A percentile compares a stretch with the other conserved stretches of the same genome.
These are phyloP conservation scores for Aspergillus conjunctus DNA, from an alignment of 495 filamentous ascomycete genomes.

Conservation along the genomic window DNA sequence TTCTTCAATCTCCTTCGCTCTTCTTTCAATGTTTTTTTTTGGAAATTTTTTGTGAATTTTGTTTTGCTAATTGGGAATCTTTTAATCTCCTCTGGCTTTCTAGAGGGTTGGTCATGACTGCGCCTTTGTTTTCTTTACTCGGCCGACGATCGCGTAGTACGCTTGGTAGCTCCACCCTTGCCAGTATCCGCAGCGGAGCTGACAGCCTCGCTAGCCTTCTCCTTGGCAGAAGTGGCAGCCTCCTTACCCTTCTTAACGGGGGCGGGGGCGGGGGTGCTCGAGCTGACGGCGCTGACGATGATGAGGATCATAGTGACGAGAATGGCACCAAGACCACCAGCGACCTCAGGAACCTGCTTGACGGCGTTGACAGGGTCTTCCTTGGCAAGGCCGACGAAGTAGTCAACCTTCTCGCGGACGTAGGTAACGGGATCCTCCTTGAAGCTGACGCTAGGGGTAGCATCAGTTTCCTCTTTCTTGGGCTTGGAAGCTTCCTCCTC, in stretches of 20 bases:
- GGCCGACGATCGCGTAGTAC: constrained; percentile 60
- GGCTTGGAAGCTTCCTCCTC: constrained; percentile 83
- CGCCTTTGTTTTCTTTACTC: constrained; percentile 34
- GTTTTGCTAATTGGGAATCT: constrained; percentile 1
- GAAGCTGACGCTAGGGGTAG: constrained; percentile 82
- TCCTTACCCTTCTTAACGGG: constrained; percentile 72
- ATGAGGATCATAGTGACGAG: constrained; percentile 68
- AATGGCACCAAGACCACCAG: constrained; percentile 72
- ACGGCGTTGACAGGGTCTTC: constrained; percentile 86
- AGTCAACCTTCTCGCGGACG: constrained; percentile 87
- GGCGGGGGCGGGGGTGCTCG: constrained; percentile 57
- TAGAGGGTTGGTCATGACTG: neutral
- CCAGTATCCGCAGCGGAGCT: constrained; percentile 65
- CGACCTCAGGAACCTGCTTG: constrained; percentile 89
- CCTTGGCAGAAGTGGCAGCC: constrained; percentile 70
- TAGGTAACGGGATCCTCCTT: constrained; percentile 87
- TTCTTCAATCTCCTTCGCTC: neutral
- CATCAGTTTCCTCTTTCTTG: constrained; percentile 65
- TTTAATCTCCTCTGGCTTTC: neutral
- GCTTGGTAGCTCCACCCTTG: constrained; percentile 68
- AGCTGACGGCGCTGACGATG: constrained; percentile 58
- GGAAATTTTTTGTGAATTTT: neutral
- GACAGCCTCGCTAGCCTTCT: constrained; percentile 73
- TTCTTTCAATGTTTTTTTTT: constrained; percentile 12
- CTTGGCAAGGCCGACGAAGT: constrained; percentile 83